Conservation (phyloP, 2,329 filamentous ascomycete genomes). For the Purpureocillium takamizusanense region DNA sequence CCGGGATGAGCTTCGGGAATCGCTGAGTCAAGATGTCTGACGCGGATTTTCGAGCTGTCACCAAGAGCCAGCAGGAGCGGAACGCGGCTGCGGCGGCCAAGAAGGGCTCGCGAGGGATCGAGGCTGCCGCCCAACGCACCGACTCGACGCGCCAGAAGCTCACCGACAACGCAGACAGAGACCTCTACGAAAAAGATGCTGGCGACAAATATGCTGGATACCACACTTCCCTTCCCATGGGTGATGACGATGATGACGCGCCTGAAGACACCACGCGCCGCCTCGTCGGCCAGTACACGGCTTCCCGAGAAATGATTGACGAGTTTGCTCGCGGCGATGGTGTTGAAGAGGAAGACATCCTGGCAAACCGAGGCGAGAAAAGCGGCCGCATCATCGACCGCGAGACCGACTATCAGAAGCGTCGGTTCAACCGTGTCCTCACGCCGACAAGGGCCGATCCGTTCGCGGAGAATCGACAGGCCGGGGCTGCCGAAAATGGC, state of each 20-base stretch:
- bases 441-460: conserved; percentile 81
- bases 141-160: conserved; percentile 89
- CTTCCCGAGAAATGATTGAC: conserved; percentile 82
- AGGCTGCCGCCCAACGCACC: conserved; percentile 70
- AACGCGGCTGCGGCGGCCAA: conserved; percentile 70
- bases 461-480: conserved; percentile 68
- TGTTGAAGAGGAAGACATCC: conserved; percentile 84
- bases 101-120: conserved; percentile 74
- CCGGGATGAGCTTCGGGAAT: conserved; percentile 30
- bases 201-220: conserved; percentile 82
- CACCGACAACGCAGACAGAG: conserved; percentile 79
- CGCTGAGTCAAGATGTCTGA: conserved; percentile 50
- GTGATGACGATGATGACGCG: conserved; percentile 72
- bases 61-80: conserved; percentile 85
- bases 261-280: conserved; percentile 66
- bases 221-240: conserved; percentile 76
- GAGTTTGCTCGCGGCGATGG: conserved; percentile 81
- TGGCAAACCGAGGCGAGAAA: conserved; percentile 75
- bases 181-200: conserved; percentile 73
- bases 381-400: conserved; percentile 84
- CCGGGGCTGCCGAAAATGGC: conserved; percentile 59
- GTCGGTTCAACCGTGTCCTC: conserved; percentile 78
- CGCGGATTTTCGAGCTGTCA: conserved; percentile 81
- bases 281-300: conserved; percentile 92
- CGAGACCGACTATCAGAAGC: conserved; percentile 96